These are phyloP conservation scores for Pythium rhizo-oryzae DNA, from an alignment of 352 stramenopile genomes.

Conservation along the genomic window DNA sequence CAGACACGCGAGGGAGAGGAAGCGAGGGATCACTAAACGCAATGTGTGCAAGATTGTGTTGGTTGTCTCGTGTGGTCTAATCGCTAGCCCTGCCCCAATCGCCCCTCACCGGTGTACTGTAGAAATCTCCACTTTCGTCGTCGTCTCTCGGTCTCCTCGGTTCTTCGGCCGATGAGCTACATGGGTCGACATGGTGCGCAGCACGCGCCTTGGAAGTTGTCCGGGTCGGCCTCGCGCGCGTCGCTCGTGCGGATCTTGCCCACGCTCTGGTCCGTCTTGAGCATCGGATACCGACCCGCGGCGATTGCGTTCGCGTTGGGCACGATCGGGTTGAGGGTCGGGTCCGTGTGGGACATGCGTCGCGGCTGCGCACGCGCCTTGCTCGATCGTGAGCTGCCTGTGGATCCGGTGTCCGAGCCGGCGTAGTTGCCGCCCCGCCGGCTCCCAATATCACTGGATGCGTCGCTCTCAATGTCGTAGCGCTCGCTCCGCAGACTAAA, in stretches of 20 bases:
- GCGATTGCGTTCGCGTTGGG: constrained; percentile 74
- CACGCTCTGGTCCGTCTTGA: constrained; percentile 77
- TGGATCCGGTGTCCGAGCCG: constrained; percentile 68
- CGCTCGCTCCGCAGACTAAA: constrained; percentile 84
- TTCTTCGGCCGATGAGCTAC: constrained; percentile 33
- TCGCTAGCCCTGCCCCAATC: too few species aligned
- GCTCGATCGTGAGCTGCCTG: constrained; percentile 43
- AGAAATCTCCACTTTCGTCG: not conserved
- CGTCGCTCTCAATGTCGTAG: constrained; percentile 84
- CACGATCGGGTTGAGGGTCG: constrained; percentile 60
- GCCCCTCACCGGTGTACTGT: too few species aligned
- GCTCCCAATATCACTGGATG: constrained; percentile 72
- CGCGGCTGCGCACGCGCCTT: constrained; percentile 33
- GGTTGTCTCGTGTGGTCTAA: not conserved
- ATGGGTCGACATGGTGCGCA: constrained; percentile 66
- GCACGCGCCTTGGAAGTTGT: constrained; percentile 47
- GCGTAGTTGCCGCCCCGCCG: constrained; percentile 46
- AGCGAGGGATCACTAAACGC: too few species aligned
- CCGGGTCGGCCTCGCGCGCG: constrained; percentile 27
- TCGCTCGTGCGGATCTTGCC: constrained; percentile 34
- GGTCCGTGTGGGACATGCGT: constrained; percentile 56
- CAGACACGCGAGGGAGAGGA: too few species aligned
- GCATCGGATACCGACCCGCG: constrained; percentile 68
- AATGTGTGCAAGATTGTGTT: too few species aligned
- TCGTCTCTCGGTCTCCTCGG: not conserved